Evolutionary conservation across 2,329 filamentous ascomycete species (phyloP).

Genomic region (Truncatella angustata): DNA sequence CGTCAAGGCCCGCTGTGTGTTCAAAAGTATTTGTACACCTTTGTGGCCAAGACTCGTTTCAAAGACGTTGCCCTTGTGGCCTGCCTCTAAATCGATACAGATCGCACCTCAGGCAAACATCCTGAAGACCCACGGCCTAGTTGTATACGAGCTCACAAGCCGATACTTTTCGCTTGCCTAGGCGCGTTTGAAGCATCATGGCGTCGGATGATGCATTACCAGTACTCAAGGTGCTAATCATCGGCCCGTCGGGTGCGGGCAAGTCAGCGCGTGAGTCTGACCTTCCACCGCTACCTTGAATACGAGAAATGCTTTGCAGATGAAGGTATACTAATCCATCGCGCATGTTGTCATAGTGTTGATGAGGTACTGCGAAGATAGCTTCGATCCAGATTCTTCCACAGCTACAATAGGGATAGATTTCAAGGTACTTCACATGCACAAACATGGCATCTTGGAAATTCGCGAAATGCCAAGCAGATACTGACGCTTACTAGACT

Average conservation of each 20-base stretch:
- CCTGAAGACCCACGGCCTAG: too few species aligned
- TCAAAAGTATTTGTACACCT: too few species aligned
- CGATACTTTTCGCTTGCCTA: too few species aligned
- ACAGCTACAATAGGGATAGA: slow-evolving; percentile 58
- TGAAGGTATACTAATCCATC: too few species aligned
- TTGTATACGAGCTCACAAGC: too few species aligned
- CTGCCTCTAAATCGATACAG: too few species aligned
- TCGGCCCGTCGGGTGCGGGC: slow-evolving; percentile 54
- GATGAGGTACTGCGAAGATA: slow-evolving; percentile 54
- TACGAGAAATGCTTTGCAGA: too few species aligned
- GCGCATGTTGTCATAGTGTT: slow-evolving; percentile 40
- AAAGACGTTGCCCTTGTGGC: too few species aligned
- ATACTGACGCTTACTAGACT: slow-evolving; percentile 31
- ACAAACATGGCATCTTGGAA: background rate
- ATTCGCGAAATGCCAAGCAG: background rate
- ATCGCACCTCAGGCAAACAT: too few species aligned
- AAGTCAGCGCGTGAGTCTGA: slow-evolving; percentile 50
- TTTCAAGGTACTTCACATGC: slow-evolving; percentile 43
- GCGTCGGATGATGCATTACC: slow-evolving; percentile 45
- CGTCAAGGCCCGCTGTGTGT: too few species aligned
- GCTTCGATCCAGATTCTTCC: slow-evolving; percentile 53
- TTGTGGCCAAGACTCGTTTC: too few species aligned
- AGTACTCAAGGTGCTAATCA: slow-evolving; percentile 52
- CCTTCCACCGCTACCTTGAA: background rate
- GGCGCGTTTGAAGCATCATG: too few species aligned